phyloP scores from a whole-genome alignment of 31 red algal species.

The Porphyra umbilicalis region DNA sequence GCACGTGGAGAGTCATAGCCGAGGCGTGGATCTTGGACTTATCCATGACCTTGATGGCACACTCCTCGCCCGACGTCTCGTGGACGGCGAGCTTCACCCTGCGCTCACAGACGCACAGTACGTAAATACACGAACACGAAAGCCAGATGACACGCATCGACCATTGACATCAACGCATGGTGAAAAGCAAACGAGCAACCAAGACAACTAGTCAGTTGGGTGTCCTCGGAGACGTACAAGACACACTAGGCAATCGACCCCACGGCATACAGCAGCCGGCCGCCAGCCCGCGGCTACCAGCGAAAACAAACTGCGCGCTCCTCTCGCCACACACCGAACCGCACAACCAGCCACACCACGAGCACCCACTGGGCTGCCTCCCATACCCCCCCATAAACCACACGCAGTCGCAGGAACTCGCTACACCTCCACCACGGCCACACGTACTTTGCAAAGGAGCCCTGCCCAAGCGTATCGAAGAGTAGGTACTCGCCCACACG shows the following conservation, averaged over 20 bases:
- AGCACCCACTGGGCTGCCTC: background rate
- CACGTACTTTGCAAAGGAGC: slow-evolving; percentile 56
- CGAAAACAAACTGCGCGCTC: background rate
- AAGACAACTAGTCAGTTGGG: background rate
- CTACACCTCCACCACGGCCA: background rate
- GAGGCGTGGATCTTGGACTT: slow-evolving; percentile 61
- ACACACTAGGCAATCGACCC: background rate
- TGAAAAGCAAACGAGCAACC: background rate
- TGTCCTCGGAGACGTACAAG: too few species aligned
- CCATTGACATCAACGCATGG: background rate
- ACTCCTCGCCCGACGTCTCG: slow-evolving; percentile 33
- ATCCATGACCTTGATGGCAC: slow-evolving; percentile 92
- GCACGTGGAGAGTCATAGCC: slow-evolving; percentile 63
- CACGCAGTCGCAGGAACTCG: background rate
- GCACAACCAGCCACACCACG: background rate
- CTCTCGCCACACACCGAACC: background rate
- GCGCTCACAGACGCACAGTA: background rate
- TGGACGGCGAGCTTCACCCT: slow-evolving; percentile 87
- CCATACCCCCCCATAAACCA: too few species aligned
- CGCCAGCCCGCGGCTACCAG: background rate
- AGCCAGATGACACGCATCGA: background rate
- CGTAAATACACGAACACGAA: too few species aligned
- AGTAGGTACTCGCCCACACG: slow-evolving; percentile 58
- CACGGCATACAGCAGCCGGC: background rate
- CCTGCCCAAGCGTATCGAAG: slow-evolving; percentile 52